Evolutionary conservation across 2,329 filamentous ascomycete species (phyloP).

Genomic region (Xylaria sp.): DNA sequence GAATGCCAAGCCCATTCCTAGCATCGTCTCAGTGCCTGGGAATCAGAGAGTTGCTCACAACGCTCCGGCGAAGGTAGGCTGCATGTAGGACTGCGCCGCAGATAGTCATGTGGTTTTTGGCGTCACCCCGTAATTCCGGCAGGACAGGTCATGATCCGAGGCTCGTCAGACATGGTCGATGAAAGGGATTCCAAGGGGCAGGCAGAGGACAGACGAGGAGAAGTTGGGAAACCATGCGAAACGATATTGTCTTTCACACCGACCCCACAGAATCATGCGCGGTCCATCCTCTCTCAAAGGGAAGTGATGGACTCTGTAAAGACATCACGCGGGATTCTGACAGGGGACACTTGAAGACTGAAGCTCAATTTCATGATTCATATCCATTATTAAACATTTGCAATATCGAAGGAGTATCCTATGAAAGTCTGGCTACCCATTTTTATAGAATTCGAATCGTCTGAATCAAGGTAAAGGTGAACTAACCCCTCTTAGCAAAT

Average conservation of each 20-base stretch:
- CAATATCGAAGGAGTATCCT: conserved; percentile 1
- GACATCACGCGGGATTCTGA: conserved; percentile 18
- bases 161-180: conserved; percentile 7
- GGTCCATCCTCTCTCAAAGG: conserved; percentile 20
- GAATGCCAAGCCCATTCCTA: conserved; percentile 12
- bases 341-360: conserved; percentile 15
- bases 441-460: conserved; percentile 1
- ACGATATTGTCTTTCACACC: conserved; percentile 11
- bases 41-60: conserved; percentile 2
- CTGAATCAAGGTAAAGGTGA: background rate
- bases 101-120: background rate
- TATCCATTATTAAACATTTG: background rate
- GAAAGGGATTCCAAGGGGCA: background rate
- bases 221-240: conserved; percentile 3
- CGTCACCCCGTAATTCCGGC: background rate
- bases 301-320: conserved; percentile 20
- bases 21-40: background rate
- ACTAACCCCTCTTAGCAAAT: conserved; percentile 10
- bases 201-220: conserved; percentile 8
- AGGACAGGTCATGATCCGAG: background rate
- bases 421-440: background rate
- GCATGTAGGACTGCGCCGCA: conserved; percentile 4
- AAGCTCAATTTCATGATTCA: conserved; percentile 8
- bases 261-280: conserved; percentile 24
- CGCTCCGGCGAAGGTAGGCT: background rate